Evolutionary conservation across 2,329 filamentous ascomycete genomes (phyloP), one percentile per base, ranked within the genome.

Genomic region (Epicoccum sorghinum): DNA sequence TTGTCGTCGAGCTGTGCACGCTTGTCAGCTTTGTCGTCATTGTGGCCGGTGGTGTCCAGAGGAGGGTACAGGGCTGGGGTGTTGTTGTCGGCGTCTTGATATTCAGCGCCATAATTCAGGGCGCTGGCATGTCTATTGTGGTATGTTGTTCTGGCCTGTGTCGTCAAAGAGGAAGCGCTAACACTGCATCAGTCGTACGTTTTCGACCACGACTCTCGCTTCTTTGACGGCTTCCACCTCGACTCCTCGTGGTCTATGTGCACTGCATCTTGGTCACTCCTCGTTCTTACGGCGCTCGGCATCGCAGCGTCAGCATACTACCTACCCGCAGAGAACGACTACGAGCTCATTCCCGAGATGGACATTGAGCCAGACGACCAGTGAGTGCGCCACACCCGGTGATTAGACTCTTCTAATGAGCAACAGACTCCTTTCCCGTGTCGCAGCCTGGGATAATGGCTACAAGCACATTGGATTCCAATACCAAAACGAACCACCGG

Each of bases 1-100:
- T 91, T 33, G 86, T 96, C n/a, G 73, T 95, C 35, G 88, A 96
- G 74, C 83, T 95, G 36, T 91, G 89, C 50, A 87, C 87, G 6
- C 76, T 96, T n/a, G 87, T 96, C 25, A 85, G 87, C 14, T 96
- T 93, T 75, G 69, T 88, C 27, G 85, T 96, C 44, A 86, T 96
- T 41, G 78, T 97, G 62, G 78, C 82, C 1, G 92, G 93, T 14
- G 91, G 92, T 32, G 89, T 91, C 72, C 86, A 88, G 66, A 88
- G 89, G 77, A 82, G 93, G 50, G 89, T 92, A 74, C 83, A 82
- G 13, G 93, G 93, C 13, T 98, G 93, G 93, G 88, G 87, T 68
- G 77, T 96, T 37, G 78, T 96, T 42, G 82, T 82, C 39, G 79
- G 83, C 29, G 77, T 96, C 64, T 76, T 96, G 55, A 72, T 83